Percentiles rank a stretch among this genome's conserved stretches.
These are phyloP conservation scores for Coemansia sp. DNA, from an alignment of 192 early-diverging fungal genomes.

Conservation along the genomic window DNA sequence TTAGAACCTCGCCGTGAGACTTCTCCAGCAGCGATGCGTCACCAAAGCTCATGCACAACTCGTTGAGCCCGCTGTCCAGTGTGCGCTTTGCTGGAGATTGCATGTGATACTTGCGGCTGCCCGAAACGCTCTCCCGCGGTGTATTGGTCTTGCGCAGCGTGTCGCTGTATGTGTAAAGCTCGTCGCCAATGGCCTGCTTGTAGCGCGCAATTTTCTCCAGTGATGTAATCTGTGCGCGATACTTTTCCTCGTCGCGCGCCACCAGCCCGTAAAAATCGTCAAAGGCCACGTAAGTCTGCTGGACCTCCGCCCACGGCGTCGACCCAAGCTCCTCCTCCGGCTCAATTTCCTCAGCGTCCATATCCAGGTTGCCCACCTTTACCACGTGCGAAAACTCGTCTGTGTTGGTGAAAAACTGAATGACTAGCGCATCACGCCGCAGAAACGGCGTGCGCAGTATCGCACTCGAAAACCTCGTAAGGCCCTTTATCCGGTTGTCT, in stretches of 20 bases:
- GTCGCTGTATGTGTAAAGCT: constrained; percentile 48
- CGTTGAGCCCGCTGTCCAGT: constrained; percentile 41
- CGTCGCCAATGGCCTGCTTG: constrained; percentile 55
- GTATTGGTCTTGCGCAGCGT: constrained; percentile 36
- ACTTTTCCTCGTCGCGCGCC: constrained; percentile 48
- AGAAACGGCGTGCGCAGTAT: constrained; percentile 53
- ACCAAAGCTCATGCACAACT: constrained; percentile 53
- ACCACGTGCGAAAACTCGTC: constrained; percentile 53
- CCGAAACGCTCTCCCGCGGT: constrained; percentile 35
- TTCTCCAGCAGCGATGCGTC: constrained; percentile 47
- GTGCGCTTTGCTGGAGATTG: constrained; percentile 38
- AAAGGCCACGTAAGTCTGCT: constrained; percentile 40
- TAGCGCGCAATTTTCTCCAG: constrained; percentile 54
- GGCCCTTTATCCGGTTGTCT: constrained; percentile 58
- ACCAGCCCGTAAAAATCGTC: constrained; percentile 49
- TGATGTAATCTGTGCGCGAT: constrained; percentile 49
- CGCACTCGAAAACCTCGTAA: constrained; percentile 52
- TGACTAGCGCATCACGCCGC: constrained; percentile 47
- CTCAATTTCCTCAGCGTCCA: constrained; percentile 50
- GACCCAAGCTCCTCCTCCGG: constrained; percentile 32
- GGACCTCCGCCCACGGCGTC: constrained; percentile 36
- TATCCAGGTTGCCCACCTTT: constrained; percentile 49
- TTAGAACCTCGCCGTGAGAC: constrained; percentile 55
- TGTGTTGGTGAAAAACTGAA: constrained; percentile 56
- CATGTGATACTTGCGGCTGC: constrained; percentile 36